phyloP scores from a whole-genome alignment of 75 land plant genomes.

The Cunninghamia lanceolata region DNA sequence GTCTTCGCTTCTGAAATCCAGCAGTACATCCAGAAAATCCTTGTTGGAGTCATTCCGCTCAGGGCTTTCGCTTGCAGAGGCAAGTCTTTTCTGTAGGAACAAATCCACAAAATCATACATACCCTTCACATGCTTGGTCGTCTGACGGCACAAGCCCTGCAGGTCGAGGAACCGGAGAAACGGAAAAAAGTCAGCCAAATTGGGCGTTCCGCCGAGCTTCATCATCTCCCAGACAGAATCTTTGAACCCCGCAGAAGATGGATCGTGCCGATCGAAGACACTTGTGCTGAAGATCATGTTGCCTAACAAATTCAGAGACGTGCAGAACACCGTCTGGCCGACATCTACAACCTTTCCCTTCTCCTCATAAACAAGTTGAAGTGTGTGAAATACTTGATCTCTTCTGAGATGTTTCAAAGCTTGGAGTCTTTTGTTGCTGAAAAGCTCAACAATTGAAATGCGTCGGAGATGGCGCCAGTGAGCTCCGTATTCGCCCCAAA shows the following conservation, averaged over 20 bases:
- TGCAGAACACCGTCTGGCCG: conserved; percentile 20
- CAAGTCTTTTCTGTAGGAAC: not conserved
- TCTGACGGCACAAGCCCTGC: conserved; percentile 17
- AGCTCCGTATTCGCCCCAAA: conserved; percentile 36
- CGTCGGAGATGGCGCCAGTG: conserved; percentile 45
- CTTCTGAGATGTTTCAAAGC: conserved; percentile 17
- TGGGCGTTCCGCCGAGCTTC: conserved; percentile 32
- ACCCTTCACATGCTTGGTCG: not conserved
- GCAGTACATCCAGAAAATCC: too few relatives aligned
- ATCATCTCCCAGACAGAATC: conserved; percentile 20
- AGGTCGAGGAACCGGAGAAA: conserved; percentile 29
- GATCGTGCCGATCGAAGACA: conserved; percentile 19
- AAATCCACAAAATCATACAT: not conserved
- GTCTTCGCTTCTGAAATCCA: too few relatives aligned
- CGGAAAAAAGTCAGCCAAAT: conserved; percentile 41
- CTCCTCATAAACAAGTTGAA: not conserved
- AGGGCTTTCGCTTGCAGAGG: not conserved
- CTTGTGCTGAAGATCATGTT: conserved; percentile 33
- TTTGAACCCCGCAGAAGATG: conserved; percentile 21
- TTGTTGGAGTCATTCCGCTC: not conserved
- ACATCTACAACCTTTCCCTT: conserved; percentile 15
- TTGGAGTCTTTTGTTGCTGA: conserved; percentile 29
- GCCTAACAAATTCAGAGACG: too few relatives aligned
- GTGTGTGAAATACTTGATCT: conserved; percentile 3
- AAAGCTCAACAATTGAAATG: conserved; percentile 33